Evolutionary conservation across 371 early-diverging fungal species (phyloP).

Genomic region (Smittium culicis): DNA sequence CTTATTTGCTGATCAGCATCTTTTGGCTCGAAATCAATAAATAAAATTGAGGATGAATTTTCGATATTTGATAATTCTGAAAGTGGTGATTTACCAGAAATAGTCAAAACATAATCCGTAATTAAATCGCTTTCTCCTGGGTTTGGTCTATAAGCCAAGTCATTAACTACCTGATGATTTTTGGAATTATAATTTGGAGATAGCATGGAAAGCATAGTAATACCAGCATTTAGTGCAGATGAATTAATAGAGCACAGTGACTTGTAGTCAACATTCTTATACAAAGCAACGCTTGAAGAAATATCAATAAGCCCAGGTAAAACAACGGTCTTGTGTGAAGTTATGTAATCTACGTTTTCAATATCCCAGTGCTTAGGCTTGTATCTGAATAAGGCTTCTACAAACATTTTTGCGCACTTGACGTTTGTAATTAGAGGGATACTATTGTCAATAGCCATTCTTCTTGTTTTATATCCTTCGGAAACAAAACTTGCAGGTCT

Average conservation of each 20-base stretch:
- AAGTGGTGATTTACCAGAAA: slow-evolving; percentile 54
- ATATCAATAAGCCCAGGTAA: slow-evolving; percentile 82
- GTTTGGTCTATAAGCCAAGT: slow-evolving; percentile 33
- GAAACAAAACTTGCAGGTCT: slow-evolving; percentile 91
- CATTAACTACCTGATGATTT: slow-evolving; percentile 39
- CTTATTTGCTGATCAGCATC: background rate
- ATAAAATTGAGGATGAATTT: slow-evolving; percentile 35
- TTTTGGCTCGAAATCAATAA: slow-evolving; percentile 27
- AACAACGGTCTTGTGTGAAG: slow-evolving; percentile 61
- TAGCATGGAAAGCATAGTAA: slow-evolving; percentile 56
- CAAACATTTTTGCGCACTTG: slow-evolving; percentile 92
- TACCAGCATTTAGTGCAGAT: slow-evolving; percentile 69
- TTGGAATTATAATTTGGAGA: slow-evolving; percentile 36
- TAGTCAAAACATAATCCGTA: slow-evolving; percentile 60
- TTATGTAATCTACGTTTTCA: slow-evolving; percentile 69
- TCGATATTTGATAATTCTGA: slow-evolving; percentile 14
- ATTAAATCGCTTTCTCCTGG: slow-evolving; percentile 42
- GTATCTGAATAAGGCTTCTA: slow-evolving; percentile 77
- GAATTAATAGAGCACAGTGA: slow-evolving; percentile 41
- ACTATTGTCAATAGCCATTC: slow-evolving; percentile 93
- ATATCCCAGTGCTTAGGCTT: slow-evolving; percentile 50
- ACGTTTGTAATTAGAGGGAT: slow-evolving; percentile 92
- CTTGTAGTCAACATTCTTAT: background rate
- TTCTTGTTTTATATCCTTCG: slow-evolving; percentile 84
- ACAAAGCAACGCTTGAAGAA: slow-evolving; percentile 24